Conservation (phyloP, 768 basidiomycete species). For the Scleroderma bovista region DNA sequence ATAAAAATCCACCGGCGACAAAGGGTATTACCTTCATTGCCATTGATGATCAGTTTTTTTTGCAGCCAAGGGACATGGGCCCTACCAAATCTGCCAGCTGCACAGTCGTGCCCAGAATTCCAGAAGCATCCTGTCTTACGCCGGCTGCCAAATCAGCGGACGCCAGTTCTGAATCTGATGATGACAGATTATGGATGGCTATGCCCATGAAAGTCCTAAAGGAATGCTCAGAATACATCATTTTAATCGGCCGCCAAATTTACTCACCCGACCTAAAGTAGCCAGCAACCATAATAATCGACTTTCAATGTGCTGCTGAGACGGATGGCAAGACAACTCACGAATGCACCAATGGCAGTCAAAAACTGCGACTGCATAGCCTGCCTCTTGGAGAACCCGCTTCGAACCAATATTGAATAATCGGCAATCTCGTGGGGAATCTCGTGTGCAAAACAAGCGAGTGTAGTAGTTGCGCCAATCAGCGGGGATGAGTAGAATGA, state of each 20-base stretch:
- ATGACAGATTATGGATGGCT: slow-evolving; percentile 70
- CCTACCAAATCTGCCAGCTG: slow-evolving; percentile 76
- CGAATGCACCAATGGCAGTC: slow-evolving; percentile 89
- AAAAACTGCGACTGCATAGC: slow-evolving; percentile 93
- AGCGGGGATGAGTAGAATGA: slow-evolving; percentile 96
- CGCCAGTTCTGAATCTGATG: slow-evolving; percentile 36
- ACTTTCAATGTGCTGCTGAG: slow-evolving; percentile 8
- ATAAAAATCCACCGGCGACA: slow-evolving; percentile 88
- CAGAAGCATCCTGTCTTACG: slow-evolving; percentile 67
- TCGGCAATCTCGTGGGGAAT: slow-evolving; percentile 98
- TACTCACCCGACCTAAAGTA: slow-evolving; percentile 32
- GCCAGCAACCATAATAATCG: slow-evolving; percentile 15
- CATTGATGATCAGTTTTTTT: slow-evolving; percentile 11
- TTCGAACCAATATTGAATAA: slow-evolving; percentile 87
- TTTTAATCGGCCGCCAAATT: neutral
- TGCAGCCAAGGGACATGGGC: slow-evolving; percentile 9
- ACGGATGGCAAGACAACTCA: slow-evolving; percentile 29
- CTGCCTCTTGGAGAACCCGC: slow-evolving; percentile 85
- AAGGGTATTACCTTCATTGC: slow-evolving; percentile 72
- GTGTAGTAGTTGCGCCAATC: slow-evolving; percentile 90
- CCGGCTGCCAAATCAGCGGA: slow-evolving; percentile 68
- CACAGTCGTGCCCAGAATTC: slow-evolving; percentile 80
- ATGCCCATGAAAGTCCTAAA: slow-evolving; percentile 83
- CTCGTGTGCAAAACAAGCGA: slow-evolving; percentile 93
- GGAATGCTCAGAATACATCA: slow-evolving; percentile 5